These are phyloP conservation scores for Fusarium xyrophilum DNA, from an alignment of 2,329 filamentous ascomycete species.

Conservation along the genomic window DNA sequence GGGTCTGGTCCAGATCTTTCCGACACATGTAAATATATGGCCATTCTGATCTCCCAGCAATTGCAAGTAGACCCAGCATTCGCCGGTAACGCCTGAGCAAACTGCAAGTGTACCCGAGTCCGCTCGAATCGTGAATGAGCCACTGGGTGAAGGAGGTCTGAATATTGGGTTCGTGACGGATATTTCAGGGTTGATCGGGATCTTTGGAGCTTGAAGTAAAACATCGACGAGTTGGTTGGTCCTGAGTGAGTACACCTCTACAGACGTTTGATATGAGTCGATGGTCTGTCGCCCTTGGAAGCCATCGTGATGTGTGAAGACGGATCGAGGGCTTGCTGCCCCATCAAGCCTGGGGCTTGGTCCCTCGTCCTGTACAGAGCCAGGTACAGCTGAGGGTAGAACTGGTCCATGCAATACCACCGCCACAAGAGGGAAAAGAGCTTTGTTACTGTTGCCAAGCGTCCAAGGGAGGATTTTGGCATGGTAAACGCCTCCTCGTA, in stretches of 20 bases:
- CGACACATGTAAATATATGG: slow-evolving; percentile 69
- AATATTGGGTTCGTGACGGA: slow-evolving; percentile 69
- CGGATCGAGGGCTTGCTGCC: slow-evolving; percentile 51
- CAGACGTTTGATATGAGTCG: slow-evolving; percentile 80
- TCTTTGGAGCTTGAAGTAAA: slow-evolving; percentile 73
- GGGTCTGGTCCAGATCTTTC: slow-evolving; percentile 90
- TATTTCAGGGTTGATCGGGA: slow-evolving; percentile 61
- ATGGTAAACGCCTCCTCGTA: slow-evolving; percentile 79
- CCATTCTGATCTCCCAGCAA: slow-evolving; percentile 52
- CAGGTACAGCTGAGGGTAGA: slow-evolving; percentile 52
- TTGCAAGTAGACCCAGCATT: slow-evolving; percentile 79
- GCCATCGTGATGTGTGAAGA: slow-evolving; percentile 49
- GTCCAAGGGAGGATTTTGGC: slow-evolving; percentile 84
- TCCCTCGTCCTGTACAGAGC: slow-evolving; percentile 48
- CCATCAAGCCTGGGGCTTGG: slow-evolving; percentile 52
- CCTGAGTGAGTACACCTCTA: slow-evolving; percentile 86
- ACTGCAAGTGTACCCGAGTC: slow-evolving; percentile 75
- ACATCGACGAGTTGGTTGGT: slow-evolving; percentile 75
- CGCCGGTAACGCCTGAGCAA: slow-evolving; percentile 82
- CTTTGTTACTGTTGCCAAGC: slow-evolving; percentile 58
- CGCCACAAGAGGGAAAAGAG: slow-evolving; percentile 75
- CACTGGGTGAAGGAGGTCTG: slow-evolving; percentile 71
- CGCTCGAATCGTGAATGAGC: slow-evolving; percentile 75
- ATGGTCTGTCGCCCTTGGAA: slow-evolving; percentile 50
- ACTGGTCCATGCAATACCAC: slow-evolving; percentile 82